phyloP scores from a whole-genome alignment of 768 basidiomycete genomes.

The Boletus sensibilis region DNA sequence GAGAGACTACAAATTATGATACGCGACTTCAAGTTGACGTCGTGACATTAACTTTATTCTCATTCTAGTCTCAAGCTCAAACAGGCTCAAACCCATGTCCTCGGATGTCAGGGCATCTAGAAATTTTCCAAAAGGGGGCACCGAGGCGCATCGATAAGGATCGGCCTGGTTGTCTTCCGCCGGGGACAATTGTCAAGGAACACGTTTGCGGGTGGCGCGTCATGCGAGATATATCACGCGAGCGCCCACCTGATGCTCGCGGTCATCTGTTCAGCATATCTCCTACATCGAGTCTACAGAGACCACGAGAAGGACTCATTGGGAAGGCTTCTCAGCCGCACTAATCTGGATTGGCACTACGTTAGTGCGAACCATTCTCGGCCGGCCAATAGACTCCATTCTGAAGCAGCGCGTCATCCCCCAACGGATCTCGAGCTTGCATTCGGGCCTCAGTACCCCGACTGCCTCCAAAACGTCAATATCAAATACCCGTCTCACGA shows the following conservation, averaged over 20 bases:
- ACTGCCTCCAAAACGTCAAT: constrained; percentile 13
- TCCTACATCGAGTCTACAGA: constrained; percentile 7
- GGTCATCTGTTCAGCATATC: constrained; percentile 22
- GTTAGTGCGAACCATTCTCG: constrained; percentile 23
- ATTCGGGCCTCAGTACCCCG: constrained; percentile 23
- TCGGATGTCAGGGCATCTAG: constrained; percentile 15
- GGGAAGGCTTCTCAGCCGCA: constrained; percentile 25
- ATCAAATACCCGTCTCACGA: constrained; percentile 22
- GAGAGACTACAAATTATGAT: constrained; percentile 3
- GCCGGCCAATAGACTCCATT: constrained; percentile 12
- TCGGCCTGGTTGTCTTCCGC: constrained; percentile 8
- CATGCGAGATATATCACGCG: constrained; percentile 18
- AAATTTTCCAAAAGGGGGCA: constrained; percentile 14
- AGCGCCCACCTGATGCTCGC: constrained; percentile 14
- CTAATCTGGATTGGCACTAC: constrained; percentile 24
- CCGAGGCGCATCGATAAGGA: constrained; percentile 35
- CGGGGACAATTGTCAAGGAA: constrained; percentile 10
- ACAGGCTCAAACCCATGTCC: constrained; percentile 12
- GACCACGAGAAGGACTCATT: constrained; percentile 5
- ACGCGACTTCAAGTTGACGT: constrained; percentile 15
- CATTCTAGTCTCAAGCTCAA: constrained; percentile 2
- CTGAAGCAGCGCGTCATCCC: constrained; percentile 8
- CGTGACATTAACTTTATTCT: constrained; percentile 21
- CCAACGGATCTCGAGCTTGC: constrained; percentile 22
- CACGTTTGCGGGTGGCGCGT: constrained; percentile 14